Conservation (phyloP, 2,329 filamentous ascomycete species). For the Colletotrichum tropicicola region DNA sequence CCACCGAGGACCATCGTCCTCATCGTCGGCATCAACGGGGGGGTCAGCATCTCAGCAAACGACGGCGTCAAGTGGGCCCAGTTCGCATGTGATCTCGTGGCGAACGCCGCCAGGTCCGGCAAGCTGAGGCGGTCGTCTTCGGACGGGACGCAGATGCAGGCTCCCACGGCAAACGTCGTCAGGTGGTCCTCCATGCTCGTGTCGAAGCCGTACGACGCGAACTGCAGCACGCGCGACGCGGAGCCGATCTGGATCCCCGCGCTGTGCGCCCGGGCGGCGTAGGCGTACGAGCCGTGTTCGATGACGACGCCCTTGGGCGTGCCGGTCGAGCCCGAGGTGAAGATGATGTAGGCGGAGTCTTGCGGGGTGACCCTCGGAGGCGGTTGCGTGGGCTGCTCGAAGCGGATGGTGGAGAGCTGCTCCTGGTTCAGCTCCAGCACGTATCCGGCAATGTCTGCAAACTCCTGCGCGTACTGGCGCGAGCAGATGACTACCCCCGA, state of each 20-base stretch:
- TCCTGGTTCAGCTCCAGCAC: not conserved
- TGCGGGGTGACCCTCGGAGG: not conserved
- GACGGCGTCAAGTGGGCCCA: conserved; percentile 60
- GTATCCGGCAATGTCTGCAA: not conserved
- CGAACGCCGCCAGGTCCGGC: conserved; percentile 38
- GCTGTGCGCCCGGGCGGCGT: conserved; percentile 17
- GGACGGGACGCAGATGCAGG: conserved; percentile 67
- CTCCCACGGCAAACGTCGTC: conserved; percentile 63
- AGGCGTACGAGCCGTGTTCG: conserved; percentile 30
- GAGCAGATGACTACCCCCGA: conserved; percentile 2
- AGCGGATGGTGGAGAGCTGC: not conserved
- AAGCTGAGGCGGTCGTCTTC: conserved; percentile 53
- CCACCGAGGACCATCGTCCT: conserved; percentile 58
- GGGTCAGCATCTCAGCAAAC: conserved; percentile 54
- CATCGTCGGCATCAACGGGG: conserved; percentile 52
- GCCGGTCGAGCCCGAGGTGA: conserved; percentile 36
- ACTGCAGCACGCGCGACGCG: conserved; percentile 42
- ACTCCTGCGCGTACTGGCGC: not conserved
- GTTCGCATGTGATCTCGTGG: conserved; percentile 43
- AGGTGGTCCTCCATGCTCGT: conserved; percentile 61
- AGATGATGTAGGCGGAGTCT: conserved; percentile 32
- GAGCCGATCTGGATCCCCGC: not conserved
- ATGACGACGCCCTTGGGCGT: conserved; percentile 32
- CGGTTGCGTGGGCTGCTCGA: no score
- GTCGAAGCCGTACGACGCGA: conserved; percentile 63